Percentiles rank a stretch among this genome's conserved stretches.
These are phyloP conservation scores for Trichoderma reesei DNA, from an alignment of 495 filamentous ascomycete genomes.

Conservation along the genomic window DNA sequence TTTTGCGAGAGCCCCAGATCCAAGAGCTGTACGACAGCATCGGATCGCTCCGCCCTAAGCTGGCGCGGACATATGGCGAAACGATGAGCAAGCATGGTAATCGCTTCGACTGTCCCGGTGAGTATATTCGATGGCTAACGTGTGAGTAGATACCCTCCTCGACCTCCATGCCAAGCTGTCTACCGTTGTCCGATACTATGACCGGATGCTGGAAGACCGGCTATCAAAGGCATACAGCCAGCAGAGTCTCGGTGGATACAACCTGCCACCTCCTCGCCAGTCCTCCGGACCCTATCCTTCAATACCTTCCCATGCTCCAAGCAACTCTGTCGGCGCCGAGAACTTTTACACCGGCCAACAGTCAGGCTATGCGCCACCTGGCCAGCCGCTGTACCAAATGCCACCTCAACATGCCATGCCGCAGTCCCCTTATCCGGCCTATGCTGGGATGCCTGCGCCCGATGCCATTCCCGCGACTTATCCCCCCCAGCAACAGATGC, in stretches of 20 bases:
- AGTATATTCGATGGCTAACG: not conserved
- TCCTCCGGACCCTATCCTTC: slow-evolving; percentile 58
- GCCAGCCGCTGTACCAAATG: slow-evolving; percentile 16
- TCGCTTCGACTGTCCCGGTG: not conserved
- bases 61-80: slow-evolving; percentile 93
- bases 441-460: not conserved
- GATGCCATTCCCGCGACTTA: slow-evolving; percentile 30
- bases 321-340: slow-evolving; percentile 47
- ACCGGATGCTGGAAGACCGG: slow-evolving; percentile 93
- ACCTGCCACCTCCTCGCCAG: slow-evolving; percentile 39
- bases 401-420: slow-evolving; percentile 26
- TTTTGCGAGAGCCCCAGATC: slow-evolving; percentile 90
- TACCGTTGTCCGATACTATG: slow-evolving; percentile 97
- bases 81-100: slow-evolving; percentile 98
- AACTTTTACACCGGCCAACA: slow-evolving; percentile 69
- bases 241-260: slow-evolving; percentile 51
- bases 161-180: slow-evolving; percentile 92
- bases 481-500: slow-evolving; percentile 35
- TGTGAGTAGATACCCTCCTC: slow-evolving; percentile 60
- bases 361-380: slow-evolving; percentile 37
- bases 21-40: slow-evolving; percentile 98
- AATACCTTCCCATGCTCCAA: slow-evolving; percentile 40
- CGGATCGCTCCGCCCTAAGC: slow-evolving; percentile 79
- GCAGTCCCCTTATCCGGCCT: not conserved
- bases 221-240: slow-evolving; percentile 87